Percentiles rank a stretch among this genome's conserved stretches.
phyloP scores from a whole-genome alignment of 23 red algal species.

The Gracilaria gracilis region DNA sequence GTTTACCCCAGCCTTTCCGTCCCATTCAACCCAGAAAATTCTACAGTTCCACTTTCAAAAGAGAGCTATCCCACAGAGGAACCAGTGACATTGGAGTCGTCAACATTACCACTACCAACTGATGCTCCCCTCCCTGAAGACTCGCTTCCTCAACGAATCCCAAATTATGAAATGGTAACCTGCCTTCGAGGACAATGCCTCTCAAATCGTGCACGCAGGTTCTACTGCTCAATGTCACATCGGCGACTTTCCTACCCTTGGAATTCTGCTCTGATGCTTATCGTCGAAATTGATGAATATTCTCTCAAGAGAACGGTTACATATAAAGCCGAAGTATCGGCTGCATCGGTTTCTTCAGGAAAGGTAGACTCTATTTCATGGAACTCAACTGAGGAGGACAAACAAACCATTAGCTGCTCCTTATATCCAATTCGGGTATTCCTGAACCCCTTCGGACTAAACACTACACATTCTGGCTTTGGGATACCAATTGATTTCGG shows the following conservation, averaged over 20 bases:
- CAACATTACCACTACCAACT: neutral
- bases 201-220: neutral
- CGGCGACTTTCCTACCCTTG: no score
- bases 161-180: neutral
- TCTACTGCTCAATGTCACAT: neutral
- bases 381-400: neutral
- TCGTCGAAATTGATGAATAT: neutral
- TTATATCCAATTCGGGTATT: no score
- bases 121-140: neutral
- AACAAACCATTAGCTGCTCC: neutral
- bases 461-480: no score
- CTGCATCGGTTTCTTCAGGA: neutral
- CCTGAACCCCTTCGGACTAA: no score
- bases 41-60: neutral
- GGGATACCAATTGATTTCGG: neutral
- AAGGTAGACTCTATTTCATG: neutral
- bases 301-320: neutral
- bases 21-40: neutral
- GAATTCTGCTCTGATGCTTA: neutral
- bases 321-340: neutral
- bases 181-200: neutral
- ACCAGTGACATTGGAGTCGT: neutral
- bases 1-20: neutral
- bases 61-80: neutral
- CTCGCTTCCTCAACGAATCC: neutral